These are phyloP conservation scores for Candida chauliodis DNA, from an alignment of 805 yeast species.

Conservation along the genomic window DNA sequence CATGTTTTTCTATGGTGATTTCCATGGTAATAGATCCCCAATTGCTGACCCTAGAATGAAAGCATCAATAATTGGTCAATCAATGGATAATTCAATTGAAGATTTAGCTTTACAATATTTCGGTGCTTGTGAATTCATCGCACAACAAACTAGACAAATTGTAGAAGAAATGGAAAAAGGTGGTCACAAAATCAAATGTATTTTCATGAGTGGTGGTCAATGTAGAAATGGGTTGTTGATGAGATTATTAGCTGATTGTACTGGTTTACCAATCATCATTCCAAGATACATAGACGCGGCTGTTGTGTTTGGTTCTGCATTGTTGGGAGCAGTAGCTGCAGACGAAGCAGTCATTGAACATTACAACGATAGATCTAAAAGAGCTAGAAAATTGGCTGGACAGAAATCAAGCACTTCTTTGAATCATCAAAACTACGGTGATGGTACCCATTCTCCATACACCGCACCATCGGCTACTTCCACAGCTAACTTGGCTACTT, in stretches of 20 bases:
- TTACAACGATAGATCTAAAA: constrained; percentile 27
- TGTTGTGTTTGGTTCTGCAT: constrained; percentile 93
- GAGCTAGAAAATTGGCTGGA: constrained; percentile 27
- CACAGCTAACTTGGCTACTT: constrained; percentile 51
- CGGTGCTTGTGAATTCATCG: constrained; percentile 95
- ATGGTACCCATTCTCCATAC: constrained; percentile 50
- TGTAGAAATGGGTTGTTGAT: constrained; percentile 88
- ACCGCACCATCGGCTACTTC: constrained; percentile 80
- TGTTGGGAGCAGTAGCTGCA: constrained; percentile 93
- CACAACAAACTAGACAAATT: constrained; percentile 95
- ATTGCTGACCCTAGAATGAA: constrained; percentile 93
- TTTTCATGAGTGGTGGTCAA: constrained; percentile 95
- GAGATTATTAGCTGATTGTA: constrained; percentile 87
- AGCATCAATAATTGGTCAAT: constrained; percentile 87
- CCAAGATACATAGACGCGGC: constrained; percentile 97
- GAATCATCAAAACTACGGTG: constrained; percentile 9
- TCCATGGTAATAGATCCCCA: constrained; percentile 97
- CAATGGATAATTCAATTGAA: constrained; percentile 84
- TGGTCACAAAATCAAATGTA: constrained; percentile 73
- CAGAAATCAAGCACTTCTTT: constrained; percentile 31
- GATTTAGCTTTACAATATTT: constrained; percentile 82
- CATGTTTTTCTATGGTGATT: constrained; percentile 91
- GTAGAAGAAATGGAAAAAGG: constrained; percentile 76
- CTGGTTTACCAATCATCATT: constrained; percentile 85
- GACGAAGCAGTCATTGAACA: constrained; percentile 50